Evolutionary conservation across 2,329 filamentous ascomycete genomes (phyloP), one percentile per base, ranked within the genome.

Genomic region (Fusarium brevicatenulatum): DNA sequence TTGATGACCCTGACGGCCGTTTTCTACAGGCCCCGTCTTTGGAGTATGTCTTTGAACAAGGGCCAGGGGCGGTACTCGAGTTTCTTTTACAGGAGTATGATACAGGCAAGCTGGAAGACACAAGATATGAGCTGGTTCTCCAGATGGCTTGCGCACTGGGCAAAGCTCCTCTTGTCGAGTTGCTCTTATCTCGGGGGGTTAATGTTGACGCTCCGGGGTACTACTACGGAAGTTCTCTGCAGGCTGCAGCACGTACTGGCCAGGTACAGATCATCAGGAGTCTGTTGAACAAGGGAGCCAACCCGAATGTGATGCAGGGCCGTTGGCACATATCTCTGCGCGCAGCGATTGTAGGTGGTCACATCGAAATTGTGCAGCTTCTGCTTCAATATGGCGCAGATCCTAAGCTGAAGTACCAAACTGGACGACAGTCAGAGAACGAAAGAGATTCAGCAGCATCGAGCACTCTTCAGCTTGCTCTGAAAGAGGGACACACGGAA

Each of bases 161-260:
- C 36, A 43, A 60, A 9, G 16, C 23, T 10, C 11, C 30, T 10
- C 10, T 70, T 6, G 44, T 67, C 9, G 39, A 61, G 5, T 28
- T 61, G 47, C 62, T 71, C 5, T 42, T 70, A 18, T 44, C 67
- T 7, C 54, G 67, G 18, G 58, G 67, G 5, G 54, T 64, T 25
- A 11, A 50, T 5, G 42, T 67, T 13, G 52, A 71, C 30, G 44
- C 44, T 21, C 10, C 36, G 12, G 69, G 69, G 11, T 43, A 71
- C 37, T 57, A 70, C 44, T 71, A 68, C 16, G 69, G 69, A 4
- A 63, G 57, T 30, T 30, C 69, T 23, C 12, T 71, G 1, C 69
- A 71, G n/a, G 69, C 69, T 0, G 69, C 69, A 4, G 49, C 69
- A 11, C 67, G 67, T 6, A 44, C 39, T 36, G 63, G 69, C 12